Conservation (phyloP, 495 filamentous ascomycete genomes). For the Filosporella fistucella region DNA sequence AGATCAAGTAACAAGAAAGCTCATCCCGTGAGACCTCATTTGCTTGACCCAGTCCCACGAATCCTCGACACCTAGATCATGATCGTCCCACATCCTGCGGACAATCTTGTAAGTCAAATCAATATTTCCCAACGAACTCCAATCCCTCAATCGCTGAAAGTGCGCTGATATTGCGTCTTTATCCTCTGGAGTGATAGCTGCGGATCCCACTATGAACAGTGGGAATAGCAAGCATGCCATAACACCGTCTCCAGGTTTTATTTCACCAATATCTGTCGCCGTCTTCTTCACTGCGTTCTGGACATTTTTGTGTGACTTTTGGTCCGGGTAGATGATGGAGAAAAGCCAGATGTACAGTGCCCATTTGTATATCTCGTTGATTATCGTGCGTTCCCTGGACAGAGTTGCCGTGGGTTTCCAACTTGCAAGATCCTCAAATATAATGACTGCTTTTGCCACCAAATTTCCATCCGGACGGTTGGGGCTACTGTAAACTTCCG, state of each 20-base stretch:
- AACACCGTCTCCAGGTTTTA: conserved; percentile 8
- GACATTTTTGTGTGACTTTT: neutral
- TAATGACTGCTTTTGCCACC: conserved; percentile 4
- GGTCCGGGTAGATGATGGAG: conserved; percentile 10
- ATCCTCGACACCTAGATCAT: conserved; percentile 1
- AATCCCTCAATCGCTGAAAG: conserved; percentile 8
- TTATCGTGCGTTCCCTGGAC: neutral
- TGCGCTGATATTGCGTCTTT: neutral
- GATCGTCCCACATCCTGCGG: conserved; percentile 14
- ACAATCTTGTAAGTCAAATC: conserved; percentile 9
- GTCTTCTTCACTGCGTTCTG: conserved; percentile 3
- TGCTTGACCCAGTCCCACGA: conserved; percentile 20
- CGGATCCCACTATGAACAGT: conserved; percentile 11
- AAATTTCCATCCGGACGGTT: conserved; percentile 2
- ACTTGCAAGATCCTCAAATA: conserved; percentile 3
- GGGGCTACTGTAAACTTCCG: neutral
- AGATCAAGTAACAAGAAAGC: conserved; percentile 13
- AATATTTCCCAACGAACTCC: conserved; percentile 17
- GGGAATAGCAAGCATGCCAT: conserved; percentile 16
- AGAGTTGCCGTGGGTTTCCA: conserved; percentile 6
- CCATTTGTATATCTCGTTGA: conserved; percentile 8
- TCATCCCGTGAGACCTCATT: conserved; percentile 7
- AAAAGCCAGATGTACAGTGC: conserved; percentile 17
- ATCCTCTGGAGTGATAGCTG: conserved; percentile 8
- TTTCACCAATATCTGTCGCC: conserved; percentile 1